phyloP scores from a whole-genome alignment of 345 rosid genomes.

The Syzygium grande region DNA sequence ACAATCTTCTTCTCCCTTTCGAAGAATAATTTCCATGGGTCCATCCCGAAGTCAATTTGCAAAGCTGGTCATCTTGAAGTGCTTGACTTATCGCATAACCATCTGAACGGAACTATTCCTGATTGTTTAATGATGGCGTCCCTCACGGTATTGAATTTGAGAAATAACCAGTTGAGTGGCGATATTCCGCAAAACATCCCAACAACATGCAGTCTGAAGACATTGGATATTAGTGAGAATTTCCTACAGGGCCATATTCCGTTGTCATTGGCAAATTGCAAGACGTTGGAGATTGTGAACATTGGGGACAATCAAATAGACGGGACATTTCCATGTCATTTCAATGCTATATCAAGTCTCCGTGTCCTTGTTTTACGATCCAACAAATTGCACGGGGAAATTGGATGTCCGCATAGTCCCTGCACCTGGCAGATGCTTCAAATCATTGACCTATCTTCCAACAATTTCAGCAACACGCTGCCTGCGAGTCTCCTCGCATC shows the following conservation, averaged over 20 bases:
- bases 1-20: rapidly evolving
- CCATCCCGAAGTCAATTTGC: not conserved
- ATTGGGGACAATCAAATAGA: constrained; percentile 20
- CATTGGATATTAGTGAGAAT: constrained; percentile 29
- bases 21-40: not conserved
- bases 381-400: constrained; percentile 16
- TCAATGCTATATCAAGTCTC: constrained; percentile 10
- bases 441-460: constrained; percentile 31
- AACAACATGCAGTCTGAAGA: not conserved
- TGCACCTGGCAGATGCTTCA: constrained; percentile 17
- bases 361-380: constrained; percentile 20
- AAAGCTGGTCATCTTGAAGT: not conserved
- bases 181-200: constrained; percentile 7
- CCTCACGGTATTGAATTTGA: not conserved
- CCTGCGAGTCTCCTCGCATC: not conserved
- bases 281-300: constrained; percentile 17
- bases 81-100: not conserved
- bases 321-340: constrained; percentile 24
- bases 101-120: not conserved
- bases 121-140: not conserved
- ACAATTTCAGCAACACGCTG: constrained; percentile 2
- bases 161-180: not conserved
- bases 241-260: constrained; percentile 15
- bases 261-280: constrained; percentile 15
- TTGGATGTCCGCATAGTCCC: constrained; percentile 6